These are phyloP conservation scores for Vaucheria bursata DNA, from an alignment of 352 stramenopile species.

Conservation along the genomic window DNA sequence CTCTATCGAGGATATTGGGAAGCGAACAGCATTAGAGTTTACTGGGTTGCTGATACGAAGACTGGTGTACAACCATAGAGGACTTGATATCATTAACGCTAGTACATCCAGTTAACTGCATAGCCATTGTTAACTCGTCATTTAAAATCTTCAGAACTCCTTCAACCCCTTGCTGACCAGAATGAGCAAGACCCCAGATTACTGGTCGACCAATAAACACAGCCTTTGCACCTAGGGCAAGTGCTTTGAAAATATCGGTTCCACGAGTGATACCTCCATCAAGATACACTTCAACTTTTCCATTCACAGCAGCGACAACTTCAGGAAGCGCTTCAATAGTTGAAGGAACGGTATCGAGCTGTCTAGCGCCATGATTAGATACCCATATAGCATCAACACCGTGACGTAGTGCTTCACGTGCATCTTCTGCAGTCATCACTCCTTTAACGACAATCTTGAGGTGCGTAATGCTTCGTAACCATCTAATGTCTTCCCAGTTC, in stretches of 20 bases:
- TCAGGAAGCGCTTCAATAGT: slow-evolving; percentile 78
- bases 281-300: slow-evolving; percentile 60
- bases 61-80: slow-evolving; percentile 45
- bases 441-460: slow-evolving; percentile 79
- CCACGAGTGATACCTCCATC: slow-evolving; percentile 76
- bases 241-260: slow-evolving; percentile 81
- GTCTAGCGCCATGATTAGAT: slow-evolving; percentile 80
- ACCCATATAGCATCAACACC: slow-evolving; percentile 76
- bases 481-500: slow-evolving; percentile 79
- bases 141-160: slow-evolving; percentile 76
- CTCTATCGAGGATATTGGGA: too few species aligned
- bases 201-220: slow-evolving; percentile 78
- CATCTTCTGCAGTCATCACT: slow-evolving; percentile 77
- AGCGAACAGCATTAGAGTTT: slow-evolving; percentile 49
- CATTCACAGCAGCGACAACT: slow-evolving; percentile 48
- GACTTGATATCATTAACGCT: slow-evolving; percentile 35
- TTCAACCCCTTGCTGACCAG: slow-evolving; percentile 65
- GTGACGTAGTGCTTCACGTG: slow-evolving; percentile 53
- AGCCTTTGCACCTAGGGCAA: slow-evolving; percentile 67
- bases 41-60: slow-evolving; percentile 28
- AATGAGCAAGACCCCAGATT: slow-evolving; percentile 76
- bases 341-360: slow-evolving; percentile 76
- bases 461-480: slow-evolving; percentile 68
- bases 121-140: slow-evolving; percentile 75
- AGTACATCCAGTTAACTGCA: slow-evolving; percentile 55